Base-by-base conservation (phyloP, 306 rosid species). In the Coriaria nepalensis region DNA sequence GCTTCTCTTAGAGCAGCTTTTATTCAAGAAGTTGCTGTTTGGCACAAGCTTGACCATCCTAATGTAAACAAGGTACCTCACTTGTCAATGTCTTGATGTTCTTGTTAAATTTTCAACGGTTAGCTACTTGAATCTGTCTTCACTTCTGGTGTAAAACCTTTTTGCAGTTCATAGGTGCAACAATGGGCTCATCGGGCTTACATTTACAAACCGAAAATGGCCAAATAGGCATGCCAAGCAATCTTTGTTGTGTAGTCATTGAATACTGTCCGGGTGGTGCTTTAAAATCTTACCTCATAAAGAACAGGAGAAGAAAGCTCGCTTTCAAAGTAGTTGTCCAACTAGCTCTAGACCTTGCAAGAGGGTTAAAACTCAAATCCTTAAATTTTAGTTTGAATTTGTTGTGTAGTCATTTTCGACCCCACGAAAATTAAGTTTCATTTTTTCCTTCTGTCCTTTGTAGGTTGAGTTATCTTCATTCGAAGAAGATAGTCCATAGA, bases 181-280 rank as follows among this genome's bases (percentile, higher is more conserved):
- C 95, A 50, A 79, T 90, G 72, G 97, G 97, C 46, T 55, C 87
- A 39, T 73, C 95, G 38, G 97, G 79, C 46, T 84, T 84, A 58
- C 80, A 90, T 49, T 57, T 87, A 75, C 96, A 82, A 73, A 73
- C 90, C 2, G 97, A 90, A 52, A 84, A 69, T 40, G 95, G 95
- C 33, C 97, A 81, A 57, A 72, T 90, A 43, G 97, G 85, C 56
- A 90, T 90, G 97, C 97, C 97, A 3, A 84, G 81, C 75, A 90
- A 83, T 54, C 47, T 90, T 38, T 84, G 95, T 71, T 90, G 97
- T 65, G 97, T 84, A 37, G 80, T 90, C 32, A 95, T 90, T 6
- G 97, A 90, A 63, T 90, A 90, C 67, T 90, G 97, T 73, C 97
- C 97, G n/a, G 97, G 97, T 4, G 97, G 97, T 35, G 92, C 95